phyloP scores from a whole-genome alignment of 768 basidiomycete species.

The Lactarius vividus region DNA sequence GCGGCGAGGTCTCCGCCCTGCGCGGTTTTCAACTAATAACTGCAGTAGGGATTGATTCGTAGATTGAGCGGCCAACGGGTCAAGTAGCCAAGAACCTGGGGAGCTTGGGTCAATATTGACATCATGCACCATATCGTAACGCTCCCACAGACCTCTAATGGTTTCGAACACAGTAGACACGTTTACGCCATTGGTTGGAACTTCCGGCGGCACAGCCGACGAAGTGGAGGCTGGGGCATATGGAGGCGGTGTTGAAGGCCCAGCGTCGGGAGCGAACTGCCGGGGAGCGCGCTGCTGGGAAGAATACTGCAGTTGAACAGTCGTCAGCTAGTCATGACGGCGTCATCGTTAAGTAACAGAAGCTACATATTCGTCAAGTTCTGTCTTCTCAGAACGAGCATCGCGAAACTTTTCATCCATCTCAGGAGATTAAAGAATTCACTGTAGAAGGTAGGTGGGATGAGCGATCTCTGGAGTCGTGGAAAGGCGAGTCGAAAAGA shows the following conservation, averaged over 20 bases:
- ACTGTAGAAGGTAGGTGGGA: background rate
- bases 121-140: background rate
- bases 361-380: constrained; percentile 10
- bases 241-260: background rate
- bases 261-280: background rate
- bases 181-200: constrained; percentile 14
- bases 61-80: constrained; percentile 13
- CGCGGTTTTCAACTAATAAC: constrained; percentile 3
- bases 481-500: background rate
- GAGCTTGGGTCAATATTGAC: background rate
- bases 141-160: constrained; percentile 14
- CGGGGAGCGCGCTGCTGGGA: background rate
- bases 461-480: background rate
- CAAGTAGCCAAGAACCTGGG: constrained; percentile 24
- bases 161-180: constrained; percentile 15
- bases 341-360: background rate
- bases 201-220: background rate
- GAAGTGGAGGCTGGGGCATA: constrained; percentile 11
- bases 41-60: constrained; percentile 8
- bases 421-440: background rate
- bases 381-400: background rate
- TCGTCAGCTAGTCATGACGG: background rate
- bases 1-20: constrained; percentile 11
- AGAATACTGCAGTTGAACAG: background rate
- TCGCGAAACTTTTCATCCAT: constrained; percentile 1